Evolutionary conservation across 2,329 filamentous ascomycete genomes (phyloP).

Genomic region (Pseudopyricularia javanii): DNA sequence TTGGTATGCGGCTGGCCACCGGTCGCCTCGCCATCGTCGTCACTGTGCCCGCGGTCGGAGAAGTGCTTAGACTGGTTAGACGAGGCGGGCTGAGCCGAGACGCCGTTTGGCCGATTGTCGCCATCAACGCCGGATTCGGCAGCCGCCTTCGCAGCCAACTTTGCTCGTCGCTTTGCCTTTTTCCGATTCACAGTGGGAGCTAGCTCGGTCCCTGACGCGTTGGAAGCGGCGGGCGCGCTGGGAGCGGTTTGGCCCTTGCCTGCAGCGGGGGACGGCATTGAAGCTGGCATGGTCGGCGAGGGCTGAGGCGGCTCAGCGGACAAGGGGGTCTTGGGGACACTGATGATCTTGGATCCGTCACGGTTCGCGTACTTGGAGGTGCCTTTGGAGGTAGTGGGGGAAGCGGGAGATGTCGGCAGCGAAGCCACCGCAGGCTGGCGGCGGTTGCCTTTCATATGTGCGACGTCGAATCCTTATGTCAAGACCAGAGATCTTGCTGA

Average conservation of each 20-base stretch:
- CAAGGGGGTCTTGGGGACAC: slow-evolving; percentile 42
- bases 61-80: slow-evolving; percentile 22
- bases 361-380: slow-evolving; percentile 55
- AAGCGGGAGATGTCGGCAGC: slow-evolving; percentile 24
- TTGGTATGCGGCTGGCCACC: slow-evolving; percentile 22
- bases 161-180: slow-evolving; percentile 87
- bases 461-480: background rate
- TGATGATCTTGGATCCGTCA: slow-evolving; percentile 59
- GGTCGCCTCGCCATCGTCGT: slow-evolving; percentile 35
- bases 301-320: slow-evolving; percentile 40
- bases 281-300: slow-evolving; percentile 29
- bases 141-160: slow-evolving; percentile 61
- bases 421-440: slow-evolving; percentile 14
- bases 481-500: background rate
- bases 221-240: background rate
- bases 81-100: slow-evolving; percentile 8
- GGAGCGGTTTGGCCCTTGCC: slow-evolving; percentile 3
- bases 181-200: slow-evolving; percentile 61
- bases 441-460: slow-evolving; percentile 20
- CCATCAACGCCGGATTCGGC: slow-evolving; percentile 22
- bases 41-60: slow-evolving; percentile 38
- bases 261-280: slow-evolving; percentile 16
- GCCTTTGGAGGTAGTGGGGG: slow-evolving; percentile 32
- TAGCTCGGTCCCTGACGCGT: slow-evolving; percentile 4
- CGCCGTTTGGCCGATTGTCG: background rate